Conservation (phyloP, 768 basidiomycete genomes). For the Chalciporus piperatus region DNA sequence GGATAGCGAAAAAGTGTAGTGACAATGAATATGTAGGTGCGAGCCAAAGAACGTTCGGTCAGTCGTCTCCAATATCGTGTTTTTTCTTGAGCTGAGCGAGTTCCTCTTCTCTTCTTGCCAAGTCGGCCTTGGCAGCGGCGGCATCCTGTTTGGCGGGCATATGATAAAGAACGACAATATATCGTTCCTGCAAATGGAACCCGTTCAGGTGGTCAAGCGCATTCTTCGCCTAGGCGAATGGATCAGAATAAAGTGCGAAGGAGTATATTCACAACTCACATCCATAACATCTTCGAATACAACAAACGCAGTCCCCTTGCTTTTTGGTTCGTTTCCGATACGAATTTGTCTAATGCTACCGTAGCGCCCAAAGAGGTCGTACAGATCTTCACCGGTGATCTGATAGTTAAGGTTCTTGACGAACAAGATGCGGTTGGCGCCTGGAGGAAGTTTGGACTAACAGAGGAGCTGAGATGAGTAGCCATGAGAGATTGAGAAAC, state of each 20-base stretch:
- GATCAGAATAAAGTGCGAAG: constrained; percentile 9
- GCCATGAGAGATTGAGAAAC: not conserved
- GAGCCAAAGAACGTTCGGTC: constrained; percentile 24
- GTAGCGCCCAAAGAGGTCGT: constrained; percentile 97
- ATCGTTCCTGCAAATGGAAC: constrained; percentile 96
- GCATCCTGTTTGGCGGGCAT: constrained; percentile 98
- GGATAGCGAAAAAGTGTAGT: not conserved
- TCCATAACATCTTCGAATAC: constrained; percentile 97
- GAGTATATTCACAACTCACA: constrained; percentile 42
- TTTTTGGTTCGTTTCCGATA: constrained; percentile 88
- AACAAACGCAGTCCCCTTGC: constrained; percentile 94
- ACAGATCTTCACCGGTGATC: constrained; percentile 90
- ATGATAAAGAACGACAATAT: constrained; percentile 97
- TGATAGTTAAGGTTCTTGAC: constrained; percentile 93
- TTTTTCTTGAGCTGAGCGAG: constrained; percentile 81
- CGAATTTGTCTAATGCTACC: constrained; percentile 95
- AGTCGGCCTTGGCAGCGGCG: constrained; percentile 87
- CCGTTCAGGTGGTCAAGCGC: constrained; percentile 96
- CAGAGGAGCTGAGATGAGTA: not conserved
- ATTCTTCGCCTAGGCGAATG: constrained; percentile 75
- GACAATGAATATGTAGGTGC: constrained; percentile 11
- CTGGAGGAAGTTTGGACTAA: constrained; percentile 85
- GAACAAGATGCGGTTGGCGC: constrained; percentile 88
- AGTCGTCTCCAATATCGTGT: constrained; percentile 80
- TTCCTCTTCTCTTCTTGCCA: constrained; percentile 89